Evolutionary conservation across 257 asterid genomes (phyloP).

Genomic region (Plantago elongata): DNA sequence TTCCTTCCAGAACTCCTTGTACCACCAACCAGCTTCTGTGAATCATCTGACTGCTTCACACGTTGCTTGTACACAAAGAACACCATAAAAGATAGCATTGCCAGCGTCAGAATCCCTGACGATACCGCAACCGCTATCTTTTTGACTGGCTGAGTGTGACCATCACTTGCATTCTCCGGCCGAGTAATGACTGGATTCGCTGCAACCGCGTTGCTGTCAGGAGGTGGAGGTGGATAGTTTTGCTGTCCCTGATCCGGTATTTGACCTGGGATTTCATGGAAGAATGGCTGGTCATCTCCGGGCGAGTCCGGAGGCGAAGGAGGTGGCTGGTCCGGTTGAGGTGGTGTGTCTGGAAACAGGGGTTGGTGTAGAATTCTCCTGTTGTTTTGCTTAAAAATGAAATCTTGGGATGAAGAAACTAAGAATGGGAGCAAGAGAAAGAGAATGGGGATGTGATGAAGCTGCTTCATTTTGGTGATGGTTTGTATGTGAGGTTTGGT

Average conservation of each 20-base stretch:
- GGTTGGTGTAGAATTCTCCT: constrained; percentile 81
- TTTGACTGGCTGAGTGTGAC: constrained; percentile 41
- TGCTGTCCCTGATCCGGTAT: constrained; percentile 42
- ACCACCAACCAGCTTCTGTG: constrained; percentile 52
- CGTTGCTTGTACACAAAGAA: constrained; percentile 61
- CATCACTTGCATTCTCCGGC: neutral
- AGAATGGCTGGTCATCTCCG: constrained; percentile 58
- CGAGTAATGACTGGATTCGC: constrained; percentile 36
- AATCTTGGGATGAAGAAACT: neutral
- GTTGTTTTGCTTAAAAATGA: constrained; percentile 11
- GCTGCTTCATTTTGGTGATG: constrained; percentile 34
- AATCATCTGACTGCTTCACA: constrained; percentile 27
- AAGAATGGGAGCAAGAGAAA: constrained; percentile 10
- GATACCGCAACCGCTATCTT: constrained; percentile 51
- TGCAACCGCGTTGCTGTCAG: constrained; percentile 33
- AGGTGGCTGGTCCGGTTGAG: constrained; percentile 38
- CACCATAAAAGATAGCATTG: constrained; percentile 54
- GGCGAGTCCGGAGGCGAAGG: constrained; percentile 29
- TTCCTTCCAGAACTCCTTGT: constrained; percentile 27
- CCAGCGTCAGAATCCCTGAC: constrained; percentile 63
- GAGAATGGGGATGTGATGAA: constrained; percentile 19
- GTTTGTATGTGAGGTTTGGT: constrained; percentile 18
- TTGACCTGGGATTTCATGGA: constrained; percentile 54
- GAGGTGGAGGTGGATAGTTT: constrained; percentile 28
- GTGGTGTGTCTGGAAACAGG: constrained; percentile 49